phyloP scores from a whole-genome alignment of 148 eudicot species.

The Limonium bicolor region DNA sequence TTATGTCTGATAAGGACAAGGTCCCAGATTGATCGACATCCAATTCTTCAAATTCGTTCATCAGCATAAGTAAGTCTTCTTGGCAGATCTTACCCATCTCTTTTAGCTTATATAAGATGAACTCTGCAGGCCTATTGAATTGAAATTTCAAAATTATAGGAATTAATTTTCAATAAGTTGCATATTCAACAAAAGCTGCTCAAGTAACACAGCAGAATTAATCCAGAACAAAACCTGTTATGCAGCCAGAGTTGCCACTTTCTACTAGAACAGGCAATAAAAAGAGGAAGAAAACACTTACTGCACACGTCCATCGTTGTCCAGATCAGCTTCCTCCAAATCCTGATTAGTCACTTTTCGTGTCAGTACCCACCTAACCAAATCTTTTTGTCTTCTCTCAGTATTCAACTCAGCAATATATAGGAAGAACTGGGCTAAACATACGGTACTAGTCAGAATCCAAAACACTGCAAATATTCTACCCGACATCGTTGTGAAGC shows the following conservation, averaged over 20 bases:
- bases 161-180: neutral
- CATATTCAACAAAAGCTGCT: neutral
- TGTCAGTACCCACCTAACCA: slow-evolving; percentile 40
- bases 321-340: slow-evolving; percentile 84
- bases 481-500: slow-evolving; percentile 71
- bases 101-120: slow-evolving; percentile 51
- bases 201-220: neutral
- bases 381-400: slow-evolving; percentile 37
- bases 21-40: slow-evolving; percentile 81
- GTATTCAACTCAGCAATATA: slow-evolving; percentile 68
- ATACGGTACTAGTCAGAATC: slow-evolving; percentile 65
- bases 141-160: neutral
- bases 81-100: slow-evolving; percentile 75
- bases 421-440: slow-evolving; percentile 63
- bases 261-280: neutral
- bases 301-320: slow-evolving; percentile 66
- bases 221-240: no score
- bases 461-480: slow-evolving; percentile 71
- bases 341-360: slow-evolving; percentile 45
- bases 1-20: slow-evolving; percentile 38
- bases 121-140: slow-evolving; percentile 65
- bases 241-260: no score
- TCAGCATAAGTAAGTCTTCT: slow-evolving; percentile 38
- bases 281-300: slow-evolving; percentile 14
- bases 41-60: slow-evolving; percentile 54